Evolutionary conservation across 164 flowering plant genomes (phyloP), one percentile per base, ranked within the genome.

Genomic region (Berberis thunbergii): DNA sequence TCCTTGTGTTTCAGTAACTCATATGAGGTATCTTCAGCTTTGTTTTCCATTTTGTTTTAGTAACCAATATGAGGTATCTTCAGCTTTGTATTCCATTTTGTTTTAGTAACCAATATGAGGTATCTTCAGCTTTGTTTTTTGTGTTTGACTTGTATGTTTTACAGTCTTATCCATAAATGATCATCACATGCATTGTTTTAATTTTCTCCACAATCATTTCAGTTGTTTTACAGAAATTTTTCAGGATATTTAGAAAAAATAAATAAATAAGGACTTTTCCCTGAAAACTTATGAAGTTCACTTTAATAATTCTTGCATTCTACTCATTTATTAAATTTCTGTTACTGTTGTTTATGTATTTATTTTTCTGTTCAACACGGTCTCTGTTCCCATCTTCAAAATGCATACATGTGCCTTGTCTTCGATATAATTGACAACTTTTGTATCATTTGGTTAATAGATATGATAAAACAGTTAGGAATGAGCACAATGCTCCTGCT

Each of bases 341-440:
- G 39, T 62, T 8, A 2, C 2, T 40, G 44, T 45, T 26, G 43
- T 54, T 44, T 40, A 43, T 64, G 11, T 7, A 8, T 26, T 26
- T 26, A 26, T 45, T 8, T 38, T 57, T 45, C 44, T 45, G 39
- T 2, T 46, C 10, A 41, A 41, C 54, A 55, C 49, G 13, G 5
- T 54, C 38, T 38, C n/a, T 11, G 48, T 5, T 13, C 56, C 38
- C 50, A 59, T 43, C 62, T 43, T 9, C 11, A 61, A 61, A 61
- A 2, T 7, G 13, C 48, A 9, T 48, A 48, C 64, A 61, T 61
- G 64, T 48, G 64, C 64, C 43, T 3, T 49, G 64, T 61, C 64
- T 61, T 60, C 49, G 64, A 61, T 61, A 48, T 61, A 12, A 63
- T 63, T 55, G 66, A 54, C 8, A 52, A 54, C 59, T 63, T 63